Percentiles rank a stretch among this genome's conserved stretches.
Evolutionary conservation across 108 stramenopile genomes (phyloP).

Genomic region (Pseudonitzschia delicatissima): DNA sequence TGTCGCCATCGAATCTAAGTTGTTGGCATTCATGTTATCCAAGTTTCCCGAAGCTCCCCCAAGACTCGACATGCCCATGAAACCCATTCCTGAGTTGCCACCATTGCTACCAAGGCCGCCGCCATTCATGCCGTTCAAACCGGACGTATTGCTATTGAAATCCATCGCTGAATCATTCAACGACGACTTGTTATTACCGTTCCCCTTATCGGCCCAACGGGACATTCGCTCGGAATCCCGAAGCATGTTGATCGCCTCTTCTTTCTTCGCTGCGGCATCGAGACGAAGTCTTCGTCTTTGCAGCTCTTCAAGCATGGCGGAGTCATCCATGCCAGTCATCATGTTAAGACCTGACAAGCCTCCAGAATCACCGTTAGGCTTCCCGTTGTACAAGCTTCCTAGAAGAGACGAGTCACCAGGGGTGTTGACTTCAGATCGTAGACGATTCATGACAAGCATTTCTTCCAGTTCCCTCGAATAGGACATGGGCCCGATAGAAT

Average conservation of each 20-base stretch:
- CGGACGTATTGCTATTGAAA: not conserved
- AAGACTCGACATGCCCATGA: not conserved
- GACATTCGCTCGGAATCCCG: not conserved
- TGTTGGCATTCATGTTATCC: not conserved
- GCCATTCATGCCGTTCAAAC: not conserved
- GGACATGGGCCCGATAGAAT: not conserved
- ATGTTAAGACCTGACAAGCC: not conserved
- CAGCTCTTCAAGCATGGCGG: not conserved
- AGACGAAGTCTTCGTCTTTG: not conserved
- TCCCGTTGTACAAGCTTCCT: not conserved
- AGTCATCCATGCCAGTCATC: not conserved
- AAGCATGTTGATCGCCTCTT: not conserved
- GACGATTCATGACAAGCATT: not conserved
- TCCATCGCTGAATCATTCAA: not conserved
- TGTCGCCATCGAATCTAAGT: not conserved
- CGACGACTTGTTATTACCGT: not conserved
- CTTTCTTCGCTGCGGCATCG: not conserved
- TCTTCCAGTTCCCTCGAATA: slow-evolving; percentile 3
- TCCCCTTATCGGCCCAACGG: not conserved
- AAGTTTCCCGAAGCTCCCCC: not conserved
- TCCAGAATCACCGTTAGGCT: not conserved
- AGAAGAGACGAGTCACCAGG: slow-evolving; percentile 1
- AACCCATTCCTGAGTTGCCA: not conserved
- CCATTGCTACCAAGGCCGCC: not conserved
- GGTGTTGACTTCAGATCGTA: not conserved